Base-by-base conservation (phyloP, 208 protist genomes). In the Wallacemonas sp. region DNA sequence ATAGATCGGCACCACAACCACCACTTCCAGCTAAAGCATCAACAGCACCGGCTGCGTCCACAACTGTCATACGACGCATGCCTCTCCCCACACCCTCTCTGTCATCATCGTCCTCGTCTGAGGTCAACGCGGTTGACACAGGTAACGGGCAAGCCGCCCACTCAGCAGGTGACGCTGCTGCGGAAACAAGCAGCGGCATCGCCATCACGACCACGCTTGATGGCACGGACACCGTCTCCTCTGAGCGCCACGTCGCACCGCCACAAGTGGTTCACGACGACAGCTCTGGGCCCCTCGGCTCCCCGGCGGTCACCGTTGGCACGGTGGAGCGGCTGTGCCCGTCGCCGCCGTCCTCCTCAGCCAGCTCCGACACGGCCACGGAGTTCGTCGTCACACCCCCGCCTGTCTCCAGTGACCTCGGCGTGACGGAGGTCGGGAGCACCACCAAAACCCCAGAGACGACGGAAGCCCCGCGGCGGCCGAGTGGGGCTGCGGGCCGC, bases 41-140 rank as follows among this genome's bases (percentile, higher is more conserved):
- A 2, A 31, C 28, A 3, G 14, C 36, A 15, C 17, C 24, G 6
- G 36, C 36, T 6, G 30, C 26, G 19, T 3, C 6, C 28, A 31
- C 51, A 24, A 12, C 17, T 34, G 51, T 41, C 36, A 31, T 58
- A 5, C 17, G 26, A 24, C 51, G 51, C 30, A 58, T 58, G 51
- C 51, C n/a, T 3, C 51, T 31, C n/a, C 51, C 51, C 2, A 58
- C 51, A 0, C 51, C 51, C 9, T 58, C 51, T 6, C 28, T 38
- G n/a, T 58, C 51, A 14, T 58, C 51, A 14, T 58, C 51, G 12
- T 58, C 51, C n/a, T 58, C 51, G n/a, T 39, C 30, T 39, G 51
- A 30, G 26, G 30, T 15, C 36, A 14, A 41, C 36, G 36, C n/a
- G n/a, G n/a, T n/a, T n/a, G n/a, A n/a, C n/a, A n/a, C n/a, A n/a